Percentiles rank a stretch among this genome's conserved stretches.
phyloP scores from a whole-genome alignment of 2,329 filamentous ascomycete genomes.

The Fusarium musae region DNA sequence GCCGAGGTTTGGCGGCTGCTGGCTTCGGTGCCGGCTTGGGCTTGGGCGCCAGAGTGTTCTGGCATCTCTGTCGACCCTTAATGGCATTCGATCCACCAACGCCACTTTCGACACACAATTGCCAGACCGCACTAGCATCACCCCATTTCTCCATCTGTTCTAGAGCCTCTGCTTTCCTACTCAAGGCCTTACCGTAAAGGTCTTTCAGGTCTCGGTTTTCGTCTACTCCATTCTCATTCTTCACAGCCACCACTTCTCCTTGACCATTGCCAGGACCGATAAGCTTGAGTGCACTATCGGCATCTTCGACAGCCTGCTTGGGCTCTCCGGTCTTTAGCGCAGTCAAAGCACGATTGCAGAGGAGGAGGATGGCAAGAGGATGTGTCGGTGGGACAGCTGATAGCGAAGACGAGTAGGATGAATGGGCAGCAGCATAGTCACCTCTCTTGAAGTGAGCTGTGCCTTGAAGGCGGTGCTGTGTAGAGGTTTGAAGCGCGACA shows the following conservation, averaged over 20 bases:
- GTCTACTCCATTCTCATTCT: conserved; percentile 64
- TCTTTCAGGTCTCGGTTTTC: conserved; percentile 88
- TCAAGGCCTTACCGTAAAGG: conserved; percentile 91
- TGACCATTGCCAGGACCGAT: conserved; percentile 85
- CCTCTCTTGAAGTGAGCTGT: conserved; percentile 93
- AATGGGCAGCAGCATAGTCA: conserved; percentile 88
- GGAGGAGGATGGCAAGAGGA: conserved; percentile 86
- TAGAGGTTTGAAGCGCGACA: conserved; percentile 77
- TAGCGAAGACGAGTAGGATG: conserved; percentile 82
- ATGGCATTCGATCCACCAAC: conserved; percentile 87
- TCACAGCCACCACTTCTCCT: conserved; percentile 80
- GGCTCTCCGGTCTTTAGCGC: conserved; percentile 92
- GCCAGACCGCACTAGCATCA: conserved; percentile 85
- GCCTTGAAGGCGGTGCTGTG: conserved; percentile 81
- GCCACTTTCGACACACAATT: conserved; percentile 82
- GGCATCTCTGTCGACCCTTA: conserved; percentile 88
- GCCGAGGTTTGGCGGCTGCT: conserved; percentile 57
- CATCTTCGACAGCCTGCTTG: conserved; percentile 85
- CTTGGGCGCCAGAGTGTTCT: conserved; percentile 83
- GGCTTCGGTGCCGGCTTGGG: conserved; percentile 60
- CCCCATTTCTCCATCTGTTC: conserved; percentile 96
- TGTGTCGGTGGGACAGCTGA: conserved; percentile 79
- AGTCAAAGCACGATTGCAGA: conserved; percentile 91
- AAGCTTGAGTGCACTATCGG: conserved; percentile 80
- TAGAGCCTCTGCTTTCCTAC: conserved; percentile 93